phyloP scores from a whole-genome alignment of 2,329 filamentous ascomycete species.

The Neobulgaria alba region DNA sequence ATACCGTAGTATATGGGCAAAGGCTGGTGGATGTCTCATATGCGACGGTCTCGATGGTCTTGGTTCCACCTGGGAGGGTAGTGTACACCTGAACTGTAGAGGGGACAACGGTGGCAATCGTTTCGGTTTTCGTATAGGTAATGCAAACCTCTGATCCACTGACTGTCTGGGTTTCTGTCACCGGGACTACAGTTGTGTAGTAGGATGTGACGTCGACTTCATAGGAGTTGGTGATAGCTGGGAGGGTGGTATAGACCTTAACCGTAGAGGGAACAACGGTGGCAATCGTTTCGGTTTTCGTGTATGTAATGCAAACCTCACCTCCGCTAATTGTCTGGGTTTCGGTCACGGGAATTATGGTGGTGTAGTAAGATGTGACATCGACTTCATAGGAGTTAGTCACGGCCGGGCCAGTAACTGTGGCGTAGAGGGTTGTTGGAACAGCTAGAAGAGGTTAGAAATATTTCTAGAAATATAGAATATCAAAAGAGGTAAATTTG shows the following conservation, averaged over 20 bases:
- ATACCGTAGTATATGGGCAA: conserved; percentile 38
- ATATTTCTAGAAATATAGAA: not conserved
- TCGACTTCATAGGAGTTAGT: not conserved
- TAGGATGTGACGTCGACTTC: not conserved
- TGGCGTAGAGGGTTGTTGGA: conserved; percentile 12
- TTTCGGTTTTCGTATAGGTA: conserved; percentile 37
- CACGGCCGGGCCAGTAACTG: conserved; percentile 2
- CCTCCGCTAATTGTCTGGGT: conserved; percentile 29
- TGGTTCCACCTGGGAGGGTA: conserved; percentile 3
- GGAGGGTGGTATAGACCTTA: conserved; percentile 5
- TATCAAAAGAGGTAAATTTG: too few relatives aligned
- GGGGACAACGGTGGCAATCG: conserved; percentile 19
- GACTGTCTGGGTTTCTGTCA: conserved; percentile 32
- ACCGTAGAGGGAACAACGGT: conserved; percentile 12
- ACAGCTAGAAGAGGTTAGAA: conserved; percentile 6
- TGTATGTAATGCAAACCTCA: conserved; percentile 34
- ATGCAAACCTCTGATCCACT: conserved; percentile 31
- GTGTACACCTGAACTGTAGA: conserved; percentile 12
- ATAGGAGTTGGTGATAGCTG: not conserved
- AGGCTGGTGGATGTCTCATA: conserved; percentile 32
- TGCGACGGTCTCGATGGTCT: conserved; percentile 26
- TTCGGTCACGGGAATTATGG: conserved; percentile 32
- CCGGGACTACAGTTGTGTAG: conserved; percentile 27
- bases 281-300: conserved; percentile 5
- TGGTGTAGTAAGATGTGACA: conserved; percentile 13